These are phyloP conservation scores for Venturia aucupariae DNA, from an alignment of 2,329 filamentous ascomycete genomes.

Conservation along the genomic window DNA sequence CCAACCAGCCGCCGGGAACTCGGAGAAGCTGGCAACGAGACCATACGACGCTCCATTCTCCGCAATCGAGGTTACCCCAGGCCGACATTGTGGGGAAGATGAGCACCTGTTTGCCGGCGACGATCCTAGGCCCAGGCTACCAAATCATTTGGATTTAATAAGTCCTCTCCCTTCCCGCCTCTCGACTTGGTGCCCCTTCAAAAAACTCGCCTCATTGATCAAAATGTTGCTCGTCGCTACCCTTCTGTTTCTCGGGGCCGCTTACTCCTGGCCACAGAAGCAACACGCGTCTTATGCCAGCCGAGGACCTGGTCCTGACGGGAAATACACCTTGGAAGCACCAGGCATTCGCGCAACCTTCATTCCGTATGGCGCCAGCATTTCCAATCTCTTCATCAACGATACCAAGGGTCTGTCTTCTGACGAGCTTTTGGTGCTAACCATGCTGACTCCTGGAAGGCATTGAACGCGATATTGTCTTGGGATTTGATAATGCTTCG, in stretches of 20 bases:
- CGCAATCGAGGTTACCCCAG: constrained; percentile 7
- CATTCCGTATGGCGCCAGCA: constrained; percentile 64
- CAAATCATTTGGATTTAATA: constrained; percentile 4
- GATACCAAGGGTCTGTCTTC: constrained; percentile 49
- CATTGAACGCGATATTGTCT: constrained; percentile 59
- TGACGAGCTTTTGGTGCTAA: background rate
- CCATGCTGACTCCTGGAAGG: background rate
- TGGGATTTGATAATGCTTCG: constrained; percentile 66
- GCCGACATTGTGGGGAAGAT: constrained; percentile 3
- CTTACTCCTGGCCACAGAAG: background rate
- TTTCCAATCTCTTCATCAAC: constrained; percentile 61
- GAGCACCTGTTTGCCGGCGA: background rate
- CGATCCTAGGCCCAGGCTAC: background rate
- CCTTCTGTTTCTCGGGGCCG: background rate
- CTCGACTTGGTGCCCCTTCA: background rate
- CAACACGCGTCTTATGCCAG: background rate
- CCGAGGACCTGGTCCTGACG: constrained; percentile 28
- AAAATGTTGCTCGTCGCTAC: background rate
- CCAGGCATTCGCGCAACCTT: constrained; percentile 59
- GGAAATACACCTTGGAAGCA: constrained; percentile 63
- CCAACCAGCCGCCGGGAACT: background rate
- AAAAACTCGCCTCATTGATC: background rate
- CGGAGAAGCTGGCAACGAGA: background rate
- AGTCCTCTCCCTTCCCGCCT: background rate
- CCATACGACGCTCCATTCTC: background rate